Base-by-base conservation (phyloP, 2,329 filamentous ascomycete genomes). In the Tolypocladium nubicola region DNA sequence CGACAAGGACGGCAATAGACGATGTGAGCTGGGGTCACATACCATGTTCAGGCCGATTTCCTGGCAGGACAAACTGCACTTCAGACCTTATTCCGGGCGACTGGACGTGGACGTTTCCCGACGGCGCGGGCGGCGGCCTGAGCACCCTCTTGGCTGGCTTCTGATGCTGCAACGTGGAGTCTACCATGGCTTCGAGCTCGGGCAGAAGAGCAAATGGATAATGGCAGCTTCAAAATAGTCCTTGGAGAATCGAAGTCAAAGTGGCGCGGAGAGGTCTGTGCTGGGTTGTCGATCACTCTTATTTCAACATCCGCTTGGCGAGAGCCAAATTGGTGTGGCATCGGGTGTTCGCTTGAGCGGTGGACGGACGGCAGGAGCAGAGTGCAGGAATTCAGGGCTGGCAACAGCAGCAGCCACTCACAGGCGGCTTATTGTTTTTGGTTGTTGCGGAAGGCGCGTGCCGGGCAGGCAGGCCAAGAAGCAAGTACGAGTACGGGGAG, bases 1-100 rank as follows among this genome's bases (percentile, higher is more conserved):
- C 4, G 23, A 9, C 11, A 30, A 14, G 41, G 26, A 10, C 35
- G 39, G 19, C 2, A 30, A 53, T 21, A 6, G 26, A 26, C 38
- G n/a, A 21, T 8, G 23, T n/a, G 14, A 56, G 50, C 1, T n/a
- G 26, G 5, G 2, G 11, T 13, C n/a, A 61, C 63, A 40, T 61
- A 71, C 69, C 67, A 54, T 62, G 55, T 38, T 63, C 62, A 37
- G 67, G 61, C 14, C 63, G 59, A 14, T 65, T 59, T 41, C 62
- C 69, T 52, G 68, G 68, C 45, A 69, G 56, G 30, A 62, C 55
- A 58, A 69, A 68, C 40, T 61, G 64, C 52, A 70, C 65, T 54
- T 70, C 69, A 33, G 65, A 62, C 43, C 64, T 65, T 23, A 55
- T 50, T 16, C 57, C 61, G 30, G 69, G 63, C 52, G 61, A 60